Evolutionary conservation across 2,329 filamentous ascomycete genomes (phyloP), one percentile per base, ranked within the genome.

Genomic region (Rugonectria rugulosa): DNA sequence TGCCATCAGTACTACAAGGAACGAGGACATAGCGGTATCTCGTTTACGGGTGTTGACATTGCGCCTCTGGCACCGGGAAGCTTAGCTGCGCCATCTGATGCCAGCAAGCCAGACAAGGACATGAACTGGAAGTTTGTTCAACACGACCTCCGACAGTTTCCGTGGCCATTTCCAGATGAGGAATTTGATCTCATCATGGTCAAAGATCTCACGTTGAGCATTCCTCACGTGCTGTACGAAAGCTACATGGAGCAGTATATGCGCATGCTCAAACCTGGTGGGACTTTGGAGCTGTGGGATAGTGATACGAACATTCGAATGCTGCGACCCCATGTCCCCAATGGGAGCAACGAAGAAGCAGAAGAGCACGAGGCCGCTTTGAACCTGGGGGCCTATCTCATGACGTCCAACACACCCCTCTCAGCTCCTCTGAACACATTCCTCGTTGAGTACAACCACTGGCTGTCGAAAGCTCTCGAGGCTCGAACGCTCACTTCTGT

Each of bases 51-150:
- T 2, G 75, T 97, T 34, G 92, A 97, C 70, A 86, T 96, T 52
- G 89, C 90, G 8, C 88, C 90, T 5, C 72, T 94, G 20, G 87
- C 89, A 4, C 73, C 75, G 7, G 75, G 76, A 26, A 74, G 69
- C 48, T 60, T 67, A 36, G 70, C 66, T 31, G 66, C 62, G 10
- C 60, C 65, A 6, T 53, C 68, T 46, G 72, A 72, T 38, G 68
- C 70, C 46, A 70, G 81, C 65, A 86, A 87, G 64, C 78, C 79
- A 4, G 82, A 85, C 62, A 87, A 88, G 65, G 90, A 91, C 42
- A 89, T 97, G 80, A 88, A 90, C 62, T 97, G 92, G 92, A 86
- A 81, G 10, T 97, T 97, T 70, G 85, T 96, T 48, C 90, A 93
- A 69, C 92, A 97, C 70, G 93, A 97, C 72, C 76, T 96, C 60